These are phyloP conservation scores for Malus hybrid DNA, from an alignment of 331 rosid genomes.

Conservation along the genomic window DNA sequence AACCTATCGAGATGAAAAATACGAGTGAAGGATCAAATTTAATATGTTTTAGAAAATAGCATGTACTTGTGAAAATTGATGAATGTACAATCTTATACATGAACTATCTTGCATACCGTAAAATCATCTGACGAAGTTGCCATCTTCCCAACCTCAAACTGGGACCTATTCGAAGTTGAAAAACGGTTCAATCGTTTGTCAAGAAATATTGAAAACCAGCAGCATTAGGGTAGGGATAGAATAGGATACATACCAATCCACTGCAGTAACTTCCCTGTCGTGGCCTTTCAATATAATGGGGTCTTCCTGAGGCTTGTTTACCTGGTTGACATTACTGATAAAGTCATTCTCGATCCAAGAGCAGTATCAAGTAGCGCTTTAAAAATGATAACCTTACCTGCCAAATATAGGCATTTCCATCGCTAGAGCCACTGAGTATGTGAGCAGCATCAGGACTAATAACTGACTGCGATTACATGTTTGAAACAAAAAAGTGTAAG, in stretches of 20 bases:
- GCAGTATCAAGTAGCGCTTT: not conserved
- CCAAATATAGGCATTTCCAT: constrained; percentile 85
- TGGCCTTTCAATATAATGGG: constrained; percentile 60
- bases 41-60: not conserved
- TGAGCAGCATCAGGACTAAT: constrained; percentile 82
- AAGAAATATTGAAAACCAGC: not conserved
- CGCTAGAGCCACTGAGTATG: constrained; percentile 82
- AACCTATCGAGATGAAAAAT: constrained; percentile 35
- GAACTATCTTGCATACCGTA: constrained; percentile 44
- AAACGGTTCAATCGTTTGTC: not conserved
- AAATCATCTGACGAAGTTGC: constrained; percentile 89
- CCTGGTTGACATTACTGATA: constrained; percentile 41
- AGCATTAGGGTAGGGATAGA: constrained; percentile 2
- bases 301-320: constrained; percentile 50
- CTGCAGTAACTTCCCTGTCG: constrained; percentile 80
- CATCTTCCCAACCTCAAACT: constrained; percentile 55
- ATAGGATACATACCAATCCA: constrained; percentile 56
- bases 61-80: not conserved
- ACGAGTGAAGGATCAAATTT: not conserved
- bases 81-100: not conserved
- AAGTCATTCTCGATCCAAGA: constrained; percentile 7
- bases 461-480: constrained; percentile 53
- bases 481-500: constrained; percentile 5
- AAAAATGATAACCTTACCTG: constrained; percentile 37
- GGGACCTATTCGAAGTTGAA: constrained; percentile 44